A percentile compares a stretch with the other conserved stretches of the same genome.
Conservation (phyloP, 2,329 filamentous ascomycete genomes). For the Periconia digitata region DNA sequence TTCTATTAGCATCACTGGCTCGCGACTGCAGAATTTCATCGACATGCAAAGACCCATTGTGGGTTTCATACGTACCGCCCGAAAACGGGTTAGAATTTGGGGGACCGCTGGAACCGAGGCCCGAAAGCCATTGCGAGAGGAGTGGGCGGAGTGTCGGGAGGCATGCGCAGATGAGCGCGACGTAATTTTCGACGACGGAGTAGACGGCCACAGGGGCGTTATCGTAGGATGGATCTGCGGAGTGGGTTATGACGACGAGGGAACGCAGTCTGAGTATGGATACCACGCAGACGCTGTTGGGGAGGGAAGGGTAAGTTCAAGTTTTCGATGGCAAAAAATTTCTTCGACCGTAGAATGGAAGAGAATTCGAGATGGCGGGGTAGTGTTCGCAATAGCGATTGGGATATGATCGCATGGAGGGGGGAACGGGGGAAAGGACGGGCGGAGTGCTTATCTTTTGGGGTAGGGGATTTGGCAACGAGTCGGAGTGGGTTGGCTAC, state of each 20-base stretch:
- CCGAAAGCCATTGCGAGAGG: slow-evolving; percentile 9
- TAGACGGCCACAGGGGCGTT: slow-evolving; percentile 15
- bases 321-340: background rate
- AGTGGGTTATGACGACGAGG: slow-evolving; percentile 15
- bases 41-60: background rate
- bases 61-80: background rate
- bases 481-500: too few relatives aligned
- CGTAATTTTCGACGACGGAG: slow-evolving; percentile 19
- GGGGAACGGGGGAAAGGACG: too few relatives aligned
- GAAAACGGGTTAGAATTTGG: background rate
- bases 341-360: too few relatives aligned
- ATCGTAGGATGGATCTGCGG: slow-evolving; percentile 16
- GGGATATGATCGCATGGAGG: too few relatives aligned
- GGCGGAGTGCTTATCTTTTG: too few relatives aligned
- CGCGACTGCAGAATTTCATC: background rate
- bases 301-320: too few relatives aligned
- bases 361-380: background rate
- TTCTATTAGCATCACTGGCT: too few relatives aligned
- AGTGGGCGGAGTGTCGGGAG: slow-evolving; percentile 19
- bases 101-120: background rate
- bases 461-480: too few relatives aligned
- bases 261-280: slow-evolving; percentile 21
- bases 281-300: slow-evolving; percentile 32
- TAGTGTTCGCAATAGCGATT: too few relatives aligned
- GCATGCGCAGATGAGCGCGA: slow-evolving; percentile 23